Conservation (phyloP, 352 stramenopile species). For the Phytophthora europaea region DNA sequence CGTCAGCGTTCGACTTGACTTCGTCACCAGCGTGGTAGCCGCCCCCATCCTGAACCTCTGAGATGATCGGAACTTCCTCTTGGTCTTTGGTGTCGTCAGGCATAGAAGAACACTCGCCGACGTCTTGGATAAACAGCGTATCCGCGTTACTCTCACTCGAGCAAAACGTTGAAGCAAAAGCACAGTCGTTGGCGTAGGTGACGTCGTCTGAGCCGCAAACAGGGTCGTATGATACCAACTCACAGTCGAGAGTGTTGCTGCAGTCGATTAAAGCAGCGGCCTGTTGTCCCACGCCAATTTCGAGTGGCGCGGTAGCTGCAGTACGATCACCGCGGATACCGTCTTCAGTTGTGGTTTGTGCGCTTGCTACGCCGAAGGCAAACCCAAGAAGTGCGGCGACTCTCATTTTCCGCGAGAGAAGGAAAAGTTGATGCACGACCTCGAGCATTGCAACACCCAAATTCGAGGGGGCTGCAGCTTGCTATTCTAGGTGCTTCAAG, state of each 20-base stretch:
- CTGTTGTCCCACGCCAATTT: constrained; percentile 13
- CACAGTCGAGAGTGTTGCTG: constrained; percentile 20
- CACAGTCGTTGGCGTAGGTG: constrained; percentile 56
- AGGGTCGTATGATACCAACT: constrained; percentile 22
- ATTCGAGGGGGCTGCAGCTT: not conserved
- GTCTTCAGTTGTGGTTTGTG: constrained; percentile 9
- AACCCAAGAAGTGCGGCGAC: constrained; percentile 5
- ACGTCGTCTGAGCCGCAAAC: constrained; percentile 53
- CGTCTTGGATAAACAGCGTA: constrained; percentile 29
- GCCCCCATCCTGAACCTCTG: not conserved
- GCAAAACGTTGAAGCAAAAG: constrained; percentile 33
- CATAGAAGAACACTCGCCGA: constrained; percentile 18
- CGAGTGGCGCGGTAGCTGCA: not conserved
- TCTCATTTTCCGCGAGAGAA: constrained; percentile 4
- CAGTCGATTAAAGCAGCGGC: constrained; percentile 28
- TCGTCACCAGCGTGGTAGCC: not conserved
- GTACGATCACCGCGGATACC: not conserved
- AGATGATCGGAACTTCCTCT: not conserved
- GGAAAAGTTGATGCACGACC: not conserved
- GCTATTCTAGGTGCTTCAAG: not conserved
- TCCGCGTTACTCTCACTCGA: not conserved
- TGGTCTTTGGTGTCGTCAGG: constrained; percentile 1
- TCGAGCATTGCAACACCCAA: not conserved
- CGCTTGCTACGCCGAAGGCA: not conserved
- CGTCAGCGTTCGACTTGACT: not conserved